These are phyloP conservation scores for Colletotrichum tropicale DNA, from an alignment of 2,329 filamentous ascomycete species.

Conservation along the genomic window DNA sequence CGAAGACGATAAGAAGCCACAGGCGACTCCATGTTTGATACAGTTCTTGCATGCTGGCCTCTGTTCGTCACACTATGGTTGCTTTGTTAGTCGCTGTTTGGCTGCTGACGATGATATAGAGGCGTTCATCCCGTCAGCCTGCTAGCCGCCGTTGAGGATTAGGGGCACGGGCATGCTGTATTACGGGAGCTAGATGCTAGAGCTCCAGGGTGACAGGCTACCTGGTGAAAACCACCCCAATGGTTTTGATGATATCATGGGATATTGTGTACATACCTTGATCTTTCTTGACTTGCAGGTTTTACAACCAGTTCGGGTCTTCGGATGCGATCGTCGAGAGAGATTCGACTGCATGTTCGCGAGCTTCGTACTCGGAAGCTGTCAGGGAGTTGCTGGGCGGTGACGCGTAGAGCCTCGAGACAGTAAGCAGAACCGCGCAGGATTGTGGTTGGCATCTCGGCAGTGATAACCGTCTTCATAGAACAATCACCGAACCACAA, in stretches of 20 bases:
- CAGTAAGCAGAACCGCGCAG: neutral
- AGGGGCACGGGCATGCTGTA: neutral
- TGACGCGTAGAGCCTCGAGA: neutral
- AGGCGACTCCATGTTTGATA: conserved; percentile 41
- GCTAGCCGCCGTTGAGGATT: neutral
- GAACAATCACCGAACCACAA: neutral
- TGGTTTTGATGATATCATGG: too few species aligned
- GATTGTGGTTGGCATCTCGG: neutral
- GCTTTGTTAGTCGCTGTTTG: neutral
- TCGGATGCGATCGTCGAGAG: conserved; percentile 24
- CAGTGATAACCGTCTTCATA: neutral
- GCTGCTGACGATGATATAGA: neutral
- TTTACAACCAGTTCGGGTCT: conserved; percentile 41
- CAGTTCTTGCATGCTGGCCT: conserved; percentile 44
- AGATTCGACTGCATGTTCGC: conserved; percentile 17
- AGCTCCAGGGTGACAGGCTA: neutral
- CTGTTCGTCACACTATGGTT: conserved; percentile 41
- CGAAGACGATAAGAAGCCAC: conserved; percentile 32
- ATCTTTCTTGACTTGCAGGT: conserved; percentile 45
- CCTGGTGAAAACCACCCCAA: neutral
- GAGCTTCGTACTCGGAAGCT: conserved; percentile 6
- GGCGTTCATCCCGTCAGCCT: neutral
- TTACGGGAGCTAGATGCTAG: neutral
- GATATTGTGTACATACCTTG: conserved; percentile 31
- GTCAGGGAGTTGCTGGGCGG: neutral